A percentile compares a stretch with the other conserved stretches of the same genome.
Conservation (phyloP, 75 land plant species). For the Larix kaempferi region DNA sequence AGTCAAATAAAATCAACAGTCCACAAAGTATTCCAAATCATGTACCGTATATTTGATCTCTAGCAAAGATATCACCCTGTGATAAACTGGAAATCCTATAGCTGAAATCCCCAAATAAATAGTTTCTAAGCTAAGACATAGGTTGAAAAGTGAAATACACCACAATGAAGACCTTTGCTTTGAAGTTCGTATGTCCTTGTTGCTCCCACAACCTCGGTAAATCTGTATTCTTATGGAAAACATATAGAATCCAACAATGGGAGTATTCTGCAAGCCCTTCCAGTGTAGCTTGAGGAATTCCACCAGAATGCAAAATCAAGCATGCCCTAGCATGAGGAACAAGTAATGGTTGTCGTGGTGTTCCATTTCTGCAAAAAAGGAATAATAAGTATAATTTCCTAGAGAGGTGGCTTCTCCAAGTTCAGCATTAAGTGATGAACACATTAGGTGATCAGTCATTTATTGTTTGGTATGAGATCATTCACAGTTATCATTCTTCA, state of each 20-base stretch:
- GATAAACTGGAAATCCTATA: neutral
- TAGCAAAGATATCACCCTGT: neutral
- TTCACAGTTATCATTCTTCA: neutral
- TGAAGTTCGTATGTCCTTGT: constrained; percentile 71
- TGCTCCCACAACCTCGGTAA: constrained; percentile 84
- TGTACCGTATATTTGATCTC: neutral
- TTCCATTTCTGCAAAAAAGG: constrained; percentile 77
- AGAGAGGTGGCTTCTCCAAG: neutral
- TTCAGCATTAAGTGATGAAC: constrained; percentile 2
- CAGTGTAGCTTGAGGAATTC: constrained; percentile 75
- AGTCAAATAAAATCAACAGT: neutral
- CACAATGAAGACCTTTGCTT: constrained; percentile 76
- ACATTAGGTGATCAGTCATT: neutral
- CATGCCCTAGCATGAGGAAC: constrained; percentile 90
- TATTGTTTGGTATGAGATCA: neutral
- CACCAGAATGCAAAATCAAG: constrained; percentile 48
- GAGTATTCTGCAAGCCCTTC: constrained; percentile 92
- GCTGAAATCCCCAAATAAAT: neutral
- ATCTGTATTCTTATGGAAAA: constrained; percentile 95
- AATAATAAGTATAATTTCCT: neutral
- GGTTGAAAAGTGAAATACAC: neutral
- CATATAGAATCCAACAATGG: constrained; percentile 97
- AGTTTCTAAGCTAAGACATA: neutral
- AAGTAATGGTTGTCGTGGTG: constrained; percentile 95
- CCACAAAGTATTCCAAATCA: neutral